Evolutionary conservation across 2,329 filamentous ascomycete genomes (phyloP), one percentile per base, ranked within the genome.

Genomic region (Dactylellina drechsleri): DNA sequence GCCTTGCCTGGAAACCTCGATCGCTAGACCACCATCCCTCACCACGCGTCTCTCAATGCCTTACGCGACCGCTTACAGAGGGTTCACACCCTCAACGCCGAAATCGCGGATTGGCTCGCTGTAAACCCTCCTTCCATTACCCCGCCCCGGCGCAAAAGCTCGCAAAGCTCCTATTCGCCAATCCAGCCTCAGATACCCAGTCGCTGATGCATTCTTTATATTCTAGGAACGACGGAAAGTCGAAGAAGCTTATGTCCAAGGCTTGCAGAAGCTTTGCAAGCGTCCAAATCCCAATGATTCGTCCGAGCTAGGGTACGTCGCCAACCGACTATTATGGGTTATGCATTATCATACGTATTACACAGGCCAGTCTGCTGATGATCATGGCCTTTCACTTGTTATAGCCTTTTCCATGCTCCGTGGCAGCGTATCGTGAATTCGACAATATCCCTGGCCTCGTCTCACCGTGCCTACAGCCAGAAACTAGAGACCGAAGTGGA

Each of bases 101-200:
- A 97, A 81, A 92, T 99, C 80, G 94, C 94, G 82, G 94, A 98
- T 84, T 99, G 94, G 92, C 87, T 99, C 77, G 91, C 94, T 90
- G 93, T 97, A 88, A 83, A 83, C 66, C 16, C 28, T n/a, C 54
- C 36, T 26, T 49, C 66, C 66, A 26, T 20, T 26, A 47, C 43
- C n/a, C 40, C 50, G 16, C 23, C 18, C 56, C 50, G 43, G 78
- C 65, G 60, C 67, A 56, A 76, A 53, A 60, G 67, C 70, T 75
- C 76, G 58, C 65, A 36, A 36, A n/a, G 49, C 20, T 52, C n/a
- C 2, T 23, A 56, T 40, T 16, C 28, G 31, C 28, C 28, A 36
- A 36, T 36, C 31, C 10, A 36, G 31, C 31, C 31, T 36, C 31
- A 5, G 31, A 36, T 10, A 10, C 13, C 43, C 15, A 43, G 49